These are phyloP conservation scores for Apiospora phragmitis DNA, from an alignment of 2,329 filamentous ascomycete genomes.

Conservation along the genomic window DNA sequence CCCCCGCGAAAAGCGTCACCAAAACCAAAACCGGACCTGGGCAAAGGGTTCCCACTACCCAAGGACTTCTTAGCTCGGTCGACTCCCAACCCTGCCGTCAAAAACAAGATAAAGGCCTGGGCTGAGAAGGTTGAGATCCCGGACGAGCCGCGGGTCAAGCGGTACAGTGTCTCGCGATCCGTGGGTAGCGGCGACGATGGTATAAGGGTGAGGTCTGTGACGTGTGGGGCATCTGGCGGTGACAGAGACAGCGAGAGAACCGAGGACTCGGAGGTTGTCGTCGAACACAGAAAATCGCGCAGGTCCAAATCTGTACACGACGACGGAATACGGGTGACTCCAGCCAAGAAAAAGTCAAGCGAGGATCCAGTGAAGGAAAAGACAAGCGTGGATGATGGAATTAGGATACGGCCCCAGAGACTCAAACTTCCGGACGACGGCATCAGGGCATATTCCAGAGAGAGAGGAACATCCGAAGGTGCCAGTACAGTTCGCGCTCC, in stretches of 20 bases:
- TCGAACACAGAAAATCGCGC: slow-evolving; percentile 19
- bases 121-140: slow-evolving; percentile 55
- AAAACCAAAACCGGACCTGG: slow-evolving; percentile 31
- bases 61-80: slow-evolving; percentile 58
- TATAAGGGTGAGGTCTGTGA: not conserved
- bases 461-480: slow-evolving; percentile 23
- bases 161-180: slow-evolving; percentile 38
- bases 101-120: slow-evolving; percentile 64
- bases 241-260: slow-evolving; percentile 23
- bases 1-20: slow-evolving; percentile 44
- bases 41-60: slow-evolving; percentile 48
- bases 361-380: slow-evolving; percentile 19
- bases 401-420: slow-evolving; percentile 26
- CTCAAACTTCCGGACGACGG: slow-evolving; percentile 34
- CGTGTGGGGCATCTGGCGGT: slow-evolving; percentile 6
- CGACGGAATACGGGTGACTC: slow-evolving; percentile 47
- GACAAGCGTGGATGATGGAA: slow-evolving; percentile 28
- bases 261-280: slow-evolving; percentile 21
- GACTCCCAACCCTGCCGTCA: slow-evolving; percentile 54
- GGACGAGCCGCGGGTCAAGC: slow-evolving; percentile 39
- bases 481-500: slow-evolving; percentile 28
- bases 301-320: slow-evolving; percentile 26
- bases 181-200: slow-evolving; percentile 30
- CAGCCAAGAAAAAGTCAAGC: slow-evolving; percentile 31
- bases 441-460: slow-evolving; percentile 32